A percentile compares a stretch with the other conserved stretches of the same genome.
These are phyloP conservation scores for Cutaneotrichosporon daszewskae DNA, from an alignment of 1,284 basidiomycete species.

Conservation along the genomic window DNA sequence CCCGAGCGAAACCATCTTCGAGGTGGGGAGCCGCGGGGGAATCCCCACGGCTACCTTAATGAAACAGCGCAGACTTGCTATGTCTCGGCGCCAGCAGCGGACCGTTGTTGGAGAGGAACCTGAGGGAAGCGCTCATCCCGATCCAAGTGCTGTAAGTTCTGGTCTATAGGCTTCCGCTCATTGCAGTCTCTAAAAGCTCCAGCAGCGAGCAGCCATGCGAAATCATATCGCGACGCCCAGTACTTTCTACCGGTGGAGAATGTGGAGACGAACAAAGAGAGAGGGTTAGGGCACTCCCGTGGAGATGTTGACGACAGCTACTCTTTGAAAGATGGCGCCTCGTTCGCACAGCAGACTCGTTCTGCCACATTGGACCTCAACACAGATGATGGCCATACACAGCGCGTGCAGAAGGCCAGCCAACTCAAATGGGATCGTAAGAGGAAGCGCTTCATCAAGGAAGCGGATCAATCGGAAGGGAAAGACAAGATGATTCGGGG, in stretches of 20 bases:
- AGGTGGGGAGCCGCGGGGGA: conserved; percentile 72
- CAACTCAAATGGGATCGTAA: conserved; percentile 86
- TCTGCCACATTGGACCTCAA: conserved; percentile 76
- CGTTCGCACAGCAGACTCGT: conserved; percentile 77
- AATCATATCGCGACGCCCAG: conserved; percentile 66
- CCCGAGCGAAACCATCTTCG: conserved; percentile 87
- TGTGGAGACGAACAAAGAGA: conserved; percentile 75
- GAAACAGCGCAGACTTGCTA: conserved; percentile 64
- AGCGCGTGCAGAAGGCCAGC: conserved; percentile 61
- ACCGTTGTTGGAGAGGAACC: too few relatives aligned
- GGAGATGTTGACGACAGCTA: conserved; percentile 54
- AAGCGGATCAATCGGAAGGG: conserved; percentile 76
- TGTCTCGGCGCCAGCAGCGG: conserved; percentile 4
- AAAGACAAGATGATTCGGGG: conserved; percentile 92
- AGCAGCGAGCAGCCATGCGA: too few relatives aligned
- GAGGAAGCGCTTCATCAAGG: conserved; percentile 90
- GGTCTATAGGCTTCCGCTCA: too few relatives aligned
- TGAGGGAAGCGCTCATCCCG: too few relatives aligned
- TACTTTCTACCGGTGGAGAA: conserved; percentile 92
- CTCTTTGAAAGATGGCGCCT: conserved; percentile 74
- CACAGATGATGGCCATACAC: conserved; percentile 66
- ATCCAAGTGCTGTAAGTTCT: too few relatives aligned
- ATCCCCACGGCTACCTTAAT: conserved; percentile 68
- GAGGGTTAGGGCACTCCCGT: conserved; percentile 59
- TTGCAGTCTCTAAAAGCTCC: too few relatives aligned